Evolutionary conservation across 768 basidiomycete species (phyloP), one percentile per base, ranked within the genome.

Genomic region (Auriscalpium orientale): DNA sequence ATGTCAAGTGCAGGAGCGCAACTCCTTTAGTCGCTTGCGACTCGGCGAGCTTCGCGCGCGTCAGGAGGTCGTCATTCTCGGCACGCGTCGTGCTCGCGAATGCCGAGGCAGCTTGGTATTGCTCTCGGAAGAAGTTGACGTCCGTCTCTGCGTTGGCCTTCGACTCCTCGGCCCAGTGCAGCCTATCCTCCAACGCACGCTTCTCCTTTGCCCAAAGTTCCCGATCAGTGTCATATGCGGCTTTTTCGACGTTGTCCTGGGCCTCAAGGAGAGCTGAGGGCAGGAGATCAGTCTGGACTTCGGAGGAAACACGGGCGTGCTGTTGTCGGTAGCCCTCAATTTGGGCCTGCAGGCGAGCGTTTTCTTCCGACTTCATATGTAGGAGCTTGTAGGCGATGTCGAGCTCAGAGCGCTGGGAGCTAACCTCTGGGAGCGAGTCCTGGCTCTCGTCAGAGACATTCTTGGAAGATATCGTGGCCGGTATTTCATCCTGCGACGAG

Each of bases 1-100:
- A 57, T 8, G 56, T 61, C 11, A 56, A 50, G 50, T 59, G 61
- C 51, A 62, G 46, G 35, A 60, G 18, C 21, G 61, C 56, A 33
- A 62, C 51, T n/a, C 61, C 61, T 3, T 49, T 57, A 34, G 9
- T 13, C n/a, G 51, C 51, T 45, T 62, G 61, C 28, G 59, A 60
- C 54, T 62, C 61, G 4, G 59, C 61, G 35, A 60, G 40, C n/a
- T 52, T 34, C 3, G 61, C 59, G n/a, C 59, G 61, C 12, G 53
- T 46, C 44, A 53, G 45, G 16, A 62, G 61, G 35, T 57, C 59
- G 18, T 55, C 59, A 40, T 62, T 62, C 46, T 62, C 61, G 4
- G 48, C 49, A 34, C 61, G 61, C 53, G 40, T 50, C 45, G 2
- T 49, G 43, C 54, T 58, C 13, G 51, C 47, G 18, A 55, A 62